Evolutionary conservation across 163 green algal genomes (phyloP), one percentile per base, ranked within the genome.

Genomic region (Scenedesmus sp.): DNA sequence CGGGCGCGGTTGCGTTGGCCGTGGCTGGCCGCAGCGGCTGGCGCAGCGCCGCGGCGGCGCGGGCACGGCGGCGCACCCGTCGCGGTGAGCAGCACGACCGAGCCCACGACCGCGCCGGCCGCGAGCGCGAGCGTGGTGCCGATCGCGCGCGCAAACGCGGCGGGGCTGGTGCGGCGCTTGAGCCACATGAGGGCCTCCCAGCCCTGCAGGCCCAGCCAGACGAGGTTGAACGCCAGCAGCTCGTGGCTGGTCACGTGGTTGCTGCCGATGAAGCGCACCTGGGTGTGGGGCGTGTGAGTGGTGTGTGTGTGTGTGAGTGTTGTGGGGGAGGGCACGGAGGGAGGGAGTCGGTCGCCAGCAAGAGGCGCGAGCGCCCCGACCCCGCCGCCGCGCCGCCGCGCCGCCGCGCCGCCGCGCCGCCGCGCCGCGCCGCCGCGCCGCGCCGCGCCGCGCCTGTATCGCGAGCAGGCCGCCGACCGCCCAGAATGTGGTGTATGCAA

Each of bases 211-310:
- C 60, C 80, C 58, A 86, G 60, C 58, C 84, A 89, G 2, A 88
- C 64, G 3, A 31, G 62, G 66, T 89, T 89, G 73, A 85, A 89
- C 17, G 72, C 39, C 15, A 87, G 74, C 44, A 89, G 85, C 82
- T 89, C 84, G 34, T 77, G 82, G 63, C 80, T 85, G 20, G 82
- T 72, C 18, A 89, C 65, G 81, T 91, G 85, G 84, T 89, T 88
- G 73, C 82, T 81, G 69, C 84, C 87, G 34, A 91, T 88, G 75
- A 90, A 91, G 70, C 82, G 85, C 5, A 87, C 65, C 84, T 88
- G 70, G 18, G 33, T 31, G 33, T 50, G 53, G n/a, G n/a, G n/a
- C n/a, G n/a, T n/a, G n/a, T n/a, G n/a, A n/a, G n/a, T n/a, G n/a
- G n/a, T n/a, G n/a, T n/a, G n/a, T n/a, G n/a, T n/a, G n/a, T n/a